Evolutionary conservation across 139 green algal genomes (phyloP).

Genomic region (Haematococcus lacustris): DNA sequence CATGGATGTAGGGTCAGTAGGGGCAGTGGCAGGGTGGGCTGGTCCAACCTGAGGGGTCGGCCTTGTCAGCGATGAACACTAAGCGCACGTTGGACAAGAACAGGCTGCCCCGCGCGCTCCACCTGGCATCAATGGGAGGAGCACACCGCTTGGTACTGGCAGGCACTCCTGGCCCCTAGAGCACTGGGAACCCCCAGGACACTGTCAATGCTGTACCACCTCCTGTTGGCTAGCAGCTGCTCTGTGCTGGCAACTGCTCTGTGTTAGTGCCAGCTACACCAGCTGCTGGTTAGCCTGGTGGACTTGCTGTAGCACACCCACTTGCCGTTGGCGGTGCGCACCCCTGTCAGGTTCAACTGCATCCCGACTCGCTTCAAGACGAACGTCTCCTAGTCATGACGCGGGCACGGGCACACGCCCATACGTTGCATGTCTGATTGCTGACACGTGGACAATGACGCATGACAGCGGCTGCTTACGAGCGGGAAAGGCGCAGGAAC

Average conservation of each 20-base stretch:
- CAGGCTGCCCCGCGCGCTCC: conserved; percentile 34
- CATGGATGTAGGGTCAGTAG: too few relatives aligned
- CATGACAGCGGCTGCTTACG: not conserved
- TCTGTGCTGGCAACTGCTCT: not conserved
- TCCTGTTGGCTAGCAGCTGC: not conserved
- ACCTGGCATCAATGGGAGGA: conserved; percentile 17
- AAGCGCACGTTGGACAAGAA: conserved; percentile 66
- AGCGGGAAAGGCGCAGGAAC: conserved; percentile 52
- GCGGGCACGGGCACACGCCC: not conserved
- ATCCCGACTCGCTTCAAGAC: conserved; percentile 45
- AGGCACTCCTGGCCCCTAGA: not conserved
- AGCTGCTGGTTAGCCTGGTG: not conserved
- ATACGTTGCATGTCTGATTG: not conserved
- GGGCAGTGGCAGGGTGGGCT: too few relatives aligned
- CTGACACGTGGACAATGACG: not conserved
- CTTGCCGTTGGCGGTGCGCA: conserved; percentile 53
- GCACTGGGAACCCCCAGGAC: not conserved
- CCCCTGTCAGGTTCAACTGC: conserved; percentile 48
- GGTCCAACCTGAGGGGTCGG: conserved; percentile 50
- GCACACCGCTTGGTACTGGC: not conserved
- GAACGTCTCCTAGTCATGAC: conserved; percentile 42
- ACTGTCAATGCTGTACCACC: not conserved
- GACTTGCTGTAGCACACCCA: conserved; percentile 34
- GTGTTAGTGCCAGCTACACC: not conserved
- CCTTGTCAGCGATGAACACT: conserved; percentile 67